Conservation (phyloP, 2,329 filamentous ascomycete species). For the Hypoxylon sp. region DNA sequence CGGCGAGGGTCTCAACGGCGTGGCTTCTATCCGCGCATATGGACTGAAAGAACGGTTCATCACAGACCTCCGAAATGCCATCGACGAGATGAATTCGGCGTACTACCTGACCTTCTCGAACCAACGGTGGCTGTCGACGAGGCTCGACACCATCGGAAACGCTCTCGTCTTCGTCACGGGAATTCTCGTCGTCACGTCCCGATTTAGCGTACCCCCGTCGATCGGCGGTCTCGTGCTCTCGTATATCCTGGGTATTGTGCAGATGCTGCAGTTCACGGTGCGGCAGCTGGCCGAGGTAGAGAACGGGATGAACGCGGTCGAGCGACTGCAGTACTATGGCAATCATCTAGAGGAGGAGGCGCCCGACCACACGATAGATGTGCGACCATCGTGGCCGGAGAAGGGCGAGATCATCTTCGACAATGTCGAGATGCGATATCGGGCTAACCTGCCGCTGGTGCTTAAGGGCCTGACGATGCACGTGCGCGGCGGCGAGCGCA, state of each 20-base stretch:
- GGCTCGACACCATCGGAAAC: slow-evolving; percentile 85
- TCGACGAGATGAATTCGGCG: slow-evolving; percentile 92
- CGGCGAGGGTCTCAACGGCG: slow-evolving; percentile 83
- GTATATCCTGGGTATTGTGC: slow-evolving; percentile 91
- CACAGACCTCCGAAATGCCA: slow-evolving; percentile 70
- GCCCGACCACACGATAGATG: slow-evolving; percentile 76
- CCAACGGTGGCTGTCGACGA: slow-evolving; percentile 88
- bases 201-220: slow-evolving; percentile 84
- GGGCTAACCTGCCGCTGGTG: slow-evolving; percentile 74
- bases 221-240: slow-evolving; percentile 88
- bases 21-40: slow-evolving; percentile 88
- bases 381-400: slow-evolving; percentile 82
- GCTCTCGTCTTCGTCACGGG: slow-evolving; percentile 86
- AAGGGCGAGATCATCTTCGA: slow-evolving; percentile 81
- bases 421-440: slow-evolving; percentile 81
- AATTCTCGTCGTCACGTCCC: slow-evolving; percentile 89
- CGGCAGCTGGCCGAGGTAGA: slow-evolving; percentile 94
- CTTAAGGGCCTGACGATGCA: slow-evolving; percentile 75
- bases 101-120: slow-evolving; percentile 97
- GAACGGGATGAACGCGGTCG: slow-evolving; percentile 97
- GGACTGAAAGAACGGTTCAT: slow-evolving; percentile 81
- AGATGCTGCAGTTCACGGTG: slow-evolving; percentile 96
- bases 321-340: slow-evolving; percentile 90
- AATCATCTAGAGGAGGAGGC: slow-evolving; percentile 88
- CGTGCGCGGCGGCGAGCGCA: slow-evolving; percentile 76